Conservation (phyloP, 768 basidiomycete species). For the Suillus brevipes region DNA sequence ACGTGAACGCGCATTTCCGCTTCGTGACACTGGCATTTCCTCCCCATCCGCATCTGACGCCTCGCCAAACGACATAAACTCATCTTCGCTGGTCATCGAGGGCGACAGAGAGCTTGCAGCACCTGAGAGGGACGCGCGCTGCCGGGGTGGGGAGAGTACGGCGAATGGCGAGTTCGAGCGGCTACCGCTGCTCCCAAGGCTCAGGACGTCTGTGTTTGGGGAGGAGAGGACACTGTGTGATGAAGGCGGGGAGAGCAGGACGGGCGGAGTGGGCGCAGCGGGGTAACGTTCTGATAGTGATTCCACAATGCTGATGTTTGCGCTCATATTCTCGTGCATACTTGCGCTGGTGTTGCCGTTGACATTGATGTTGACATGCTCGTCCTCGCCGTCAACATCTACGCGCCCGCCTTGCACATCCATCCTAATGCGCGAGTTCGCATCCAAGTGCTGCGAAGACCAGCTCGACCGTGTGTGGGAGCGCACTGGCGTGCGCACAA, state of each 20-base stretch:
- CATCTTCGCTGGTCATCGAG: not conserved
- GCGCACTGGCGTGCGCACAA: conserved; percentile 15
- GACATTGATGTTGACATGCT: not conserved
- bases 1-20: not conserved
- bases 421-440: not conserved
- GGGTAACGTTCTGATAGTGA: conserved; percentile 36
- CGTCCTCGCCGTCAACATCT: conserved; percentile 1
- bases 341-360: not conserved
- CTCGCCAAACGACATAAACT: conserved; percentile 1
- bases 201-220: not conserved
- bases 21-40: not conserved
- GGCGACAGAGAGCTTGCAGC: not conserved
- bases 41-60: not conserved
- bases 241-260: conserved; percentile 27
- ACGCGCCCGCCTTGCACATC: not conserved
- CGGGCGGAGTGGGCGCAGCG: conserved; percentile 27
- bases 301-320: conserved; percentile 16
- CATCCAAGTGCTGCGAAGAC: not conserved
- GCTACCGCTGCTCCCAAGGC: conserved; percentile 2
- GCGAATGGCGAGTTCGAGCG: not conserved
- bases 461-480: not conserved
- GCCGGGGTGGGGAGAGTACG: not conserved
- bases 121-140: not conserved
- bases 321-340: not conserved
- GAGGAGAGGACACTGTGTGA: conserved; percentile 18